Conservation (phyloP, 176 grass and related monocot species). For the Otatea glauca region DNA sequence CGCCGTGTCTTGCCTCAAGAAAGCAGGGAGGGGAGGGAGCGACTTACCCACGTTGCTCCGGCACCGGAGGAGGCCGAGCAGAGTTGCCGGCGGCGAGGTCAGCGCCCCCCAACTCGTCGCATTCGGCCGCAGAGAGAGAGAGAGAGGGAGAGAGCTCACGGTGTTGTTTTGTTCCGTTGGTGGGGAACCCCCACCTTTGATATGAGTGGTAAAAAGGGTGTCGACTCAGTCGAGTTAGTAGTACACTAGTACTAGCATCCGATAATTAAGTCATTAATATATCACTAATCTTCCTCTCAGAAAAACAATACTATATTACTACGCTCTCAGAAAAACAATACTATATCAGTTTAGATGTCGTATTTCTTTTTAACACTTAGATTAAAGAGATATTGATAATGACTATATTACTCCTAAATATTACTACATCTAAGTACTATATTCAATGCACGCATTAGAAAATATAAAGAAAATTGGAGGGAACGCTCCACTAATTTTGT, state of each 20-base stretch:
- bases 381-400: too few species aligned
- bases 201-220: neutral
- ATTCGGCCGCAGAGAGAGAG: neutral
- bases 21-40: neutral
- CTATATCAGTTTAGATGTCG: too few species aligned
- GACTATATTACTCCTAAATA: too few species aligned
- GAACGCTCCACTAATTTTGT: too few species aligned
- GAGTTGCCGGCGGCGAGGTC: conserved; percentile 39
- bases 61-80: neutral
- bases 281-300: neutral
- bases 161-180: conserved; percentile 38
- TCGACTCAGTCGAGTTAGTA: neutral
- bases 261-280: conserved; percentile 4
- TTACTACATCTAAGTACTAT: too few species aligned
- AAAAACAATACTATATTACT: neutral
- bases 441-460: too few species aligned
- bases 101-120: conserved; percentile 37
- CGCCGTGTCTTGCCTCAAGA: neutral
- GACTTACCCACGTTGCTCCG: conserved; percentile 22
- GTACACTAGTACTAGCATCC: neutral
- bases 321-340: neutral
- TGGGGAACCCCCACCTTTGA: conserved; percentile 39
- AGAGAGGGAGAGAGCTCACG: neutral
- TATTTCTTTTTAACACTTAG: too few species aligned
- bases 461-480: too few species aligned